These are phyloP conservation scores for Saprolegnia diclina DNA, from an alignment of 352 stramenopile species.

Conservation along the genomic window DNA sequence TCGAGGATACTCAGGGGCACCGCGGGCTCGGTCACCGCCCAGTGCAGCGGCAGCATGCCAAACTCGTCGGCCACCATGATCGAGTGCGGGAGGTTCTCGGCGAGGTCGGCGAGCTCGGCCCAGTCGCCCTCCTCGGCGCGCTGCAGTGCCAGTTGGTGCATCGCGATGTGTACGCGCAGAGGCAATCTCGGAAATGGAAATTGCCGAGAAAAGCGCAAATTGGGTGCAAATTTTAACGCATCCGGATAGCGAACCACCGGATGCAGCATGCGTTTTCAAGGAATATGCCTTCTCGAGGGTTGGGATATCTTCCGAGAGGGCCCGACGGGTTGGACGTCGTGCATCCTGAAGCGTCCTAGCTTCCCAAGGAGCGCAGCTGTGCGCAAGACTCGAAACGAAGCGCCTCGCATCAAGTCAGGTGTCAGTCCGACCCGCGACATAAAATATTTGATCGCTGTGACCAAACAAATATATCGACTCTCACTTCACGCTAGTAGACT, in stretches of 20 bases:
- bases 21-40: slow-evolving; percentile 62
- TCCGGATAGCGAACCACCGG: background rate
- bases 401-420: too few relatives aligned
- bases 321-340: too few relatives aligned
- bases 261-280: background rate
- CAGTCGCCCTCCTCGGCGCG: slow-evolving; percentile 61
- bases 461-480: too few relatives aligned
- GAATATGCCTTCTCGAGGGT: background rate
- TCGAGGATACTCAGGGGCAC: slow-evolving; percentile 45
- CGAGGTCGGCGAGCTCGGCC: slow-evolving; percentile 42
- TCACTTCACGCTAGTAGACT: too few relatives aligned
- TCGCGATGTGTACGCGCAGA: slow-evolving; percentile 1
- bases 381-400: too few relatives aligned
- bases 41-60: slow-evolving; percentile 79
- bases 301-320: background rate
- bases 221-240: slow-evolving; percentile 6
- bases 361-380: too few relatives aligned
- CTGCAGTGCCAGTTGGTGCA: slow-evolving; percentile 14
- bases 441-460: too few relatives aligned
- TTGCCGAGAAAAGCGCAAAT: slow-evolving; percentile 4
- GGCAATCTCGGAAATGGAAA: background rate
- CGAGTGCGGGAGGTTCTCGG: slow-evolving; percentile 36
- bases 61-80: slow-evolving; percentile 73
- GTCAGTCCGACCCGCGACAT: too few relatives aligned
- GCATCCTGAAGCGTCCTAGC: too few relatives aligned